Conservation (phyloP, 805 yeast species). For the Cyberlindnera xylosilytica region DNA sequence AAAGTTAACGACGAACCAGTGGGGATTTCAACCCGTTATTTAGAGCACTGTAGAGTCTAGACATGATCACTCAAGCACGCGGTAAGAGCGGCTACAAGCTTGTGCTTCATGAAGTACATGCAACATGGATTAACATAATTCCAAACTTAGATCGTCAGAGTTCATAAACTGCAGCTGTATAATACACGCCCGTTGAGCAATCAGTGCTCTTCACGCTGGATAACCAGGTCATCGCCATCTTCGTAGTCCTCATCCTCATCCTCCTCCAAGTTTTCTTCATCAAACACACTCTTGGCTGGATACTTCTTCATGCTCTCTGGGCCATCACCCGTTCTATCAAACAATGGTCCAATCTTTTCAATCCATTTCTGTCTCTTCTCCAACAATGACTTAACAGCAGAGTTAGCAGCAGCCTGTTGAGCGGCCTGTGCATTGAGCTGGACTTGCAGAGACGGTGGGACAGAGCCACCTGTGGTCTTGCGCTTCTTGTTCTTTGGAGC, state of each 20-base stretch:
- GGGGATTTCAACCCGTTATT: too few species aligned
- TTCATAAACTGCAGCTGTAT: not conserved
- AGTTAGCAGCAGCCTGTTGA: slow-evolving; percentile 69
- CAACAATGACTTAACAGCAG: slow-evolving; percentile 71
- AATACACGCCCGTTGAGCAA: slow-evolving; percentile 1
- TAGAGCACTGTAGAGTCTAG: not conserved
- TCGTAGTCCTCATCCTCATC: slow-evolving; percentile 32
- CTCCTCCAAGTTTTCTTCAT: slow-evolving; percentile 24
- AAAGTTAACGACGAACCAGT: too few species aligned
- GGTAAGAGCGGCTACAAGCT: too few species aligned
- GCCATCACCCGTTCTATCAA: slow-evolving; percentile 36
- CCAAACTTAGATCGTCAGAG: not conserved
- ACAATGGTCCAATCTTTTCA: slow-evolving; percentile 81
- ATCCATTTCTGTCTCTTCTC: slow-evolving; percentile 92
- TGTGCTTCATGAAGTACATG: too few species aligned
- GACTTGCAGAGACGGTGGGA: slow-evolving; percentile 31
- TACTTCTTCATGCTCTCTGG: slow-evolving; percentile 22
- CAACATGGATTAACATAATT: too few species aligned
- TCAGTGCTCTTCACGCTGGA: slow-evolving; percentile 19
- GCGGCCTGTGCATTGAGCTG: slow-evolving; percentile 34
- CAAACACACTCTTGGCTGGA: slow-evolving; percentile 24
- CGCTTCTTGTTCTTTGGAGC: slow-evolving; percentile 54
- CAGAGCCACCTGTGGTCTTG: slow-evolving; percentile 20
- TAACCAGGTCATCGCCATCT: slow-evolving; percentile 32
- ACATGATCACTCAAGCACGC: too few species aligned